These are phyloP conservation scores for Pezicula neosporulosa DNA, from an alignment of 2,329 filamentous ascomycete genomes.

Conservation along the genomic window DNA sequence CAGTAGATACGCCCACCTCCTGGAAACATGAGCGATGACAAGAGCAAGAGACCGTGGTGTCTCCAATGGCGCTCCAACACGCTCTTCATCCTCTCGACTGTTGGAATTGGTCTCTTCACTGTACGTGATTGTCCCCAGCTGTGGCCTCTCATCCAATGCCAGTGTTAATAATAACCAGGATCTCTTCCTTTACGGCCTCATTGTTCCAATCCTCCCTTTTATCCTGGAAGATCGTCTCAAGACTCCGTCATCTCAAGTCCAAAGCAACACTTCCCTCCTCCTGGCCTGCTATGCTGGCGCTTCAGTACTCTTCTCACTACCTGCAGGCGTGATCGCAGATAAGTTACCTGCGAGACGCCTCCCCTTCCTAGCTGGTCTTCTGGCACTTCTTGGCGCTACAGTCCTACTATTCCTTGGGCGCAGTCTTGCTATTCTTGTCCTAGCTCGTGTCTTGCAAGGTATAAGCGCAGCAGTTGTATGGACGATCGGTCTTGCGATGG, in stretches of 20 bases:
- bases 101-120: conserved; percentile 51
- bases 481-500: conserved; percentile 67
- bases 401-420: conserved; percentile 63
- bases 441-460: conserved; percentile 66
- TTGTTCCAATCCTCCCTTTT: conserved; percentile 56
- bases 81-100: conserved; percentile 54
- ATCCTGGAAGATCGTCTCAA: conserved; percentile 49
- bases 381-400: conserved; percentile 61
- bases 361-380: conserved; percentile 51
- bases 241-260: conserved; percentile 43
- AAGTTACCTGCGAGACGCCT: conserved; percentile 46
- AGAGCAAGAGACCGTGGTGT: conserved; percentile 4
- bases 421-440: conserved; percentile 55
- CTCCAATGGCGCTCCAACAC: conserved; percentile 51
- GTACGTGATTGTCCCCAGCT: conserved; percentile 6
- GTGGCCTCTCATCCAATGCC: conserved; percentile 7
- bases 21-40: neutral
- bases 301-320: conserved; percentile 45
- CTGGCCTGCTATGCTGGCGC: conserved; percentile 52
- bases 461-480: conserved; percentile 68
- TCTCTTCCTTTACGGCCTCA: conserved; percentile 55
- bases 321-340: conserved; percentile 54
- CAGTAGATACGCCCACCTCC: too few species aligned
- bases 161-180: conserved; percentile 29
- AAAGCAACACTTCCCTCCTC: conserved; percentile 48